phyloP scores from a whole-genome alignment of 805 yeast genomes.

The Ogataea paradorogensis region DNA sequence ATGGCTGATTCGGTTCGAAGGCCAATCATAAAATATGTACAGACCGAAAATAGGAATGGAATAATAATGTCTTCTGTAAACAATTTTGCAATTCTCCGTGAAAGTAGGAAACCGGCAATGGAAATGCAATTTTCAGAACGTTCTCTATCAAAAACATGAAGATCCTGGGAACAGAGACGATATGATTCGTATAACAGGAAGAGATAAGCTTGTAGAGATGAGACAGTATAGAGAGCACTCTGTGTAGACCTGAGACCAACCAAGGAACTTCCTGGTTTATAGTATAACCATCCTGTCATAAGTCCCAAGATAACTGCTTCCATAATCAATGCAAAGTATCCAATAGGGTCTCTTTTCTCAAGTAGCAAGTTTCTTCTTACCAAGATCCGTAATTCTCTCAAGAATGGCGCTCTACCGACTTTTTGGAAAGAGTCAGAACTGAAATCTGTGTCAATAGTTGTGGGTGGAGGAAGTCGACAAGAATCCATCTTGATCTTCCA shows the following conservation, averaged over 20 bases:
- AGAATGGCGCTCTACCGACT: constrained; percentile 38
- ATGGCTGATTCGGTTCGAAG: constrained; percentile 44
- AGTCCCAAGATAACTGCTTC: constrained; percentile 52
- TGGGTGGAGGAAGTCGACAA: neutral
- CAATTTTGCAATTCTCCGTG: constrained; percentile 64
- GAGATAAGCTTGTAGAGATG: constrained; percentile 54
- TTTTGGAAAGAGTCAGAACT: constrained; percentile 20
- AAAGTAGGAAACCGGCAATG: constrained; percentile 61
- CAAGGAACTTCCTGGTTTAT: constrained; percentile 53
- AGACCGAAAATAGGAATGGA: constrained; percentile 53
- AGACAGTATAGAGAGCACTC: constrained; percentile 51
- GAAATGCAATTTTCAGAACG: constrained; percentile 66
- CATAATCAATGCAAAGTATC: constrained; percentile 40
- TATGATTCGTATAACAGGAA: constrained; percentile 57
- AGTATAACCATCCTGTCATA: constrained; percentile 76
- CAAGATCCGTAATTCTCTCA: constrained; percentile 42
- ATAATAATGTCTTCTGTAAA: constrained; percentile 67
- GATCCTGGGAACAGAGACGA: constrained; percentile 52
- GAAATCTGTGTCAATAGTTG: neutral
- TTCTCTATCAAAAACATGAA: constrained; percentile 62
- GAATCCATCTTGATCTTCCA: constrained; percentile 38
- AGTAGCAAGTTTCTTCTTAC: constrained; percentile 44
- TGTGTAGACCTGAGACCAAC: constrained; percentile 64
- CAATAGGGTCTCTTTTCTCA: constrained; percentile 50
- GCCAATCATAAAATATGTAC: constrained; percentile 79